Conservation (phyloP, 352 stramenopile genomes). For the Aphanomyces euteiches region DNA sequence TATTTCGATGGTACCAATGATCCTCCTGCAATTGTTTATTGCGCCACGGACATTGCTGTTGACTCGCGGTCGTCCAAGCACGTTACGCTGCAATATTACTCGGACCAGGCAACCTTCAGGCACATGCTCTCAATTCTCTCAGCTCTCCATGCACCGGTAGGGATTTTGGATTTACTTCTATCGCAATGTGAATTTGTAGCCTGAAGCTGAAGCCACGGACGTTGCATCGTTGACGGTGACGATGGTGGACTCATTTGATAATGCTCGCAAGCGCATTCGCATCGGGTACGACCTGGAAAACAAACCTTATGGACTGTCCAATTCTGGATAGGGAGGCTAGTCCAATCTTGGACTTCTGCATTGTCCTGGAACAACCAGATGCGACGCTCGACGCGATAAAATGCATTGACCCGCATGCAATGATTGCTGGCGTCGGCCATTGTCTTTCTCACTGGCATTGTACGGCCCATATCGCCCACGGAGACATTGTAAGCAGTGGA, state of each 20-base stretch:
- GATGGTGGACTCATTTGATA: slow-evolving; percentile 25
- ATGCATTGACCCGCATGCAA: slow-evolving; percentile 37
- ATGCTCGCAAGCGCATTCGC: slow-evolving; percentile 25
- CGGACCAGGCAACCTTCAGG: slow-evolving; percentile 33
- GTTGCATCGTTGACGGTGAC: background rate
- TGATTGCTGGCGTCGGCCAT: slow-evolving; percentile 46
- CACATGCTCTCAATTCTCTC: slow-evolving; percentile 41
- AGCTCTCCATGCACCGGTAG: too few species aligned
- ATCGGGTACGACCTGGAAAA: background rate
- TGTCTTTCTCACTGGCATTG: slow-evolving; percentile 59
- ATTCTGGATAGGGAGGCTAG: slow-evolving; percentile 39
- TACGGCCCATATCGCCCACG: slow-evolving; percentile 50
- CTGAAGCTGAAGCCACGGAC: background rate
- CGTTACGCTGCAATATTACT: slow-evolving; percentile 64
- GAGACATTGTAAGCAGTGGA: slow-evolving; percentile 51
- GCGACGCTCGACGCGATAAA: slow-evolving; percentile 47
- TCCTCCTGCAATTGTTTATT: slow-evolving; percentile 37
- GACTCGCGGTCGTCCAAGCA: slow-evolving; percentile 51
- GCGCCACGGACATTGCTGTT: slow-evolving; percentile 52
- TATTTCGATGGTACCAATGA: background rate
- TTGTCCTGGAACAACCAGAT: slow-evolving; percentile 53
- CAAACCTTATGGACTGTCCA: background rate
- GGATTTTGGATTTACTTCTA: too few species aligned
- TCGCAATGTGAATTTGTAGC: background rate
- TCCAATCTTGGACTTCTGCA: slow-evolving; percentile 49